These are phyloP conservation scores for Capillidium heterosporum DNA, from an alignment of 371 early-diverging fungal species.

Conservation along the genomic window DNA sequence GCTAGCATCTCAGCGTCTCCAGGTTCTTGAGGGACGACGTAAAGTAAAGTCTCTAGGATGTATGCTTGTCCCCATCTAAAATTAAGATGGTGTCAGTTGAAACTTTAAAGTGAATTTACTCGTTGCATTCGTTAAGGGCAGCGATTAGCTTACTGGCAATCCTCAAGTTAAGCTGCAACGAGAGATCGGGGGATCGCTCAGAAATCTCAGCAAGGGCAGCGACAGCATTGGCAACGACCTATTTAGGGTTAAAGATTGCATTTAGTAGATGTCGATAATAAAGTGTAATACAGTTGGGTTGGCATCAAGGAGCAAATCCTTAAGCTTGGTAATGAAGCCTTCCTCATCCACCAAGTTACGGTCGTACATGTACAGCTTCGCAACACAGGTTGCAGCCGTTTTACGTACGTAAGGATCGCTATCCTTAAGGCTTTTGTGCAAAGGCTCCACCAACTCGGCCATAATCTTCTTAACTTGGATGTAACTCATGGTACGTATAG, in stretches of 20 bases:
- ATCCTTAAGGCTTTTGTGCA: conserved; percentile 66
- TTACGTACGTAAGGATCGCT: conserved; percentile 56
- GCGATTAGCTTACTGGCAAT: conserved; percentile 75
- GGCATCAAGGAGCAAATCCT: conserved; percentile 75
- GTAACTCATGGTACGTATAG: conserved; percentile 90
- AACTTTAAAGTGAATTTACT: conserved; percentile 25
- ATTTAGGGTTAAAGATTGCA: neutral
- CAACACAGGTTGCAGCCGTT: conserved; percentile 29
- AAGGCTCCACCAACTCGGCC: conserved; percentile 52
- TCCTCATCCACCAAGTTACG: conserved; percentile 40
- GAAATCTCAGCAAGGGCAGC: conserved; percentile 87
- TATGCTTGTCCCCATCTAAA: conserved; percentile 83
- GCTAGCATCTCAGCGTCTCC: conserved; percentile 80
- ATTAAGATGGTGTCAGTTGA: neutral
- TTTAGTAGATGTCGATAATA: neutral
- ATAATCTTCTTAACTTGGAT: conserved; percentile 79
- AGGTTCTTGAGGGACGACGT: conserved; percentile 60
- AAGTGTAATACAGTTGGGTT: conserved; percentile 58
- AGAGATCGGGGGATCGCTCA: conserved; percentile 57
- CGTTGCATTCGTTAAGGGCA: conserved; percentile 91
- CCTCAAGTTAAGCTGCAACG: conserved; percentile 58
- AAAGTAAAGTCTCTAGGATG: conserved; percentile 69
- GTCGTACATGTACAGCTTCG: conserved; percentile 51
- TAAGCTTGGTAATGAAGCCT: conserved; percentile 66
- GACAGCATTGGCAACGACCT: conserved; percentile 92